Evolutionary conservation across 2,329 filamentous ascomycete genomes (phyloP), one percentile per base, ranked within the genome.

Genomic region (Fusarium brachygibbosum): DNA sequence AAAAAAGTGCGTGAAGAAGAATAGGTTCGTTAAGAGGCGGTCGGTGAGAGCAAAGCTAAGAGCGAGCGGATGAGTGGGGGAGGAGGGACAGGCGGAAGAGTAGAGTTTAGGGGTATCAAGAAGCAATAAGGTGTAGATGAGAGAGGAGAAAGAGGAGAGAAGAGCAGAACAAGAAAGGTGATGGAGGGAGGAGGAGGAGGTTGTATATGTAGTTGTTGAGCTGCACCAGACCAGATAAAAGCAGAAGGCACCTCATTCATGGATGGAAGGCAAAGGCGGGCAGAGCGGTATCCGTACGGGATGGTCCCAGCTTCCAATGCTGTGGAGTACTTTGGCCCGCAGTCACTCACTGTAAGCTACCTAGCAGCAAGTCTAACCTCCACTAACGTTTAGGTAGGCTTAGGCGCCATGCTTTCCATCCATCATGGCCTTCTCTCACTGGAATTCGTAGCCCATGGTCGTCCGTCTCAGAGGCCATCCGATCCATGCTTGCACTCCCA

Each of bases 41-140:
- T 70, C 61, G 69, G 57, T 56, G 56, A 58, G 66, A 69, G 63
- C 58, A 49, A 50, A 56, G 60, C 64, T 52, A 40, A 72, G 61
- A 69, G 69, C 66, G 68, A 64, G 66, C 61, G 71, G 64, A 64
- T 59, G 55, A 52, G 45, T 57, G 63, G 57, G 41, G 56, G 40
- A 25, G 42, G 57, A 42, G 37, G 50, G 57, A 58, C 48, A 66
- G 63, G 58, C 62, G 62, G 59, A 56, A 63, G 50, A 61, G 63
- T 50, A 53, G 45, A 44, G 50, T 63, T 53, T 52, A 52, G 71
- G 73, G 73, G 73, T 75, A 75, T 75, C 73, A 75, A 71, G 70
- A 75, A 72, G 70, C 71, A 73, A 72, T 58, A 67, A 69, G 51
- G 60, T 73, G 63, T 63, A 69, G 60, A 65, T 73, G 66, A 61